phyloP scores from a whole-genome alignment of 2,329 filamentous ascomycete species.

The Fusarium sacchari region DNA sequence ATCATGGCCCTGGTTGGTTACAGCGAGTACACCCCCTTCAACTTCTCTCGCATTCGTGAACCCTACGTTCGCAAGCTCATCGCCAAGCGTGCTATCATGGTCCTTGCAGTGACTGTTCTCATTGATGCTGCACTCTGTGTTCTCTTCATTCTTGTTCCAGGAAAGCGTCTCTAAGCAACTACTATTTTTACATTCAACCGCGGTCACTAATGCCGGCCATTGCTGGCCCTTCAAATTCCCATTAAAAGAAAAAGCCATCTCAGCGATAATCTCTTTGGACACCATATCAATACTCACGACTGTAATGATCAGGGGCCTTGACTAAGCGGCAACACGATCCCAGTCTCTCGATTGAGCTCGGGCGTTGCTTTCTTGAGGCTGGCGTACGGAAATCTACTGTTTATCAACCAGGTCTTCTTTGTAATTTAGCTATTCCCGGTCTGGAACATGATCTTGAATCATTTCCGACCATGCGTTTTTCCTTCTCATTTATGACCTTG shows the following conservation, averaged over 20 bases:
- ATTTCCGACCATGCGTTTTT: constrained; percentile 24
- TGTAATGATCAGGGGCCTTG: constrained; percentile 44
- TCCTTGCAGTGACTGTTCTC: constrained; percentile 77
- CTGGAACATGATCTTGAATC: constrained; percentile 28
- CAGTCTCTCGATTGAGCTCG: constrained; percentile 20
- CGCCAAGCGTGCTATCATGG: constrained; percentile 83
- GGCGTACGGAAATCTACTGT: constrained; percentile 41
- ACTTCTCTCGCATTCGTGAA: constrained; percentile 87
- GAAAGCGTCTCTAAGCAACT: constrained; percentile 73
- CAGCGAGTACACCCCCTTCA: constrained; percentile 97
- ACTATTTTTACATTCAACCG: background rate
- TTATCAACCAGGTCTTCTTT: constrained; percentile 41
- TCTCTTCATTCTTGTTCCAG: constrained; percentile 94
- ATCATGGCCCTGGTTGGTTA: constrained; percentile 87
- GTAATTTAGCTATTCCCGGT: constrained; percentile 39
- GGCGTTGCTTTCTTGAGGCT: constrained; percentile 33
- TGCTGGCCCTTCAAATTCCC: constrained; percentile 30
- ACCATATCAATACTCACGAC: constrained; percentile 41
- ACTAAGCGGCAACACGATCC: constrained; percentile 31
- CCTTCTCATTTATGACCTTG: constrained; percentile 24
- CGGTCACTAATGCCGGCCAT: constrained; percentile 42
- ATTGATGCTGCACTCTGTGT: constrained; percentile 85
- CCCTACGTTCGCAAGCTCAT: constrained; percentile 90
- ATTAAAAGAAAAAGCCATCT: constrained; percentile 20
- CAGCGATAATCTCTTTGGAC: constrained; percentile 28